Evolutionary conservation across 2,329 filamentous ascomycete genomes (phyloP).

Genomic region (Colletotrichum higginsianum): DNA sequence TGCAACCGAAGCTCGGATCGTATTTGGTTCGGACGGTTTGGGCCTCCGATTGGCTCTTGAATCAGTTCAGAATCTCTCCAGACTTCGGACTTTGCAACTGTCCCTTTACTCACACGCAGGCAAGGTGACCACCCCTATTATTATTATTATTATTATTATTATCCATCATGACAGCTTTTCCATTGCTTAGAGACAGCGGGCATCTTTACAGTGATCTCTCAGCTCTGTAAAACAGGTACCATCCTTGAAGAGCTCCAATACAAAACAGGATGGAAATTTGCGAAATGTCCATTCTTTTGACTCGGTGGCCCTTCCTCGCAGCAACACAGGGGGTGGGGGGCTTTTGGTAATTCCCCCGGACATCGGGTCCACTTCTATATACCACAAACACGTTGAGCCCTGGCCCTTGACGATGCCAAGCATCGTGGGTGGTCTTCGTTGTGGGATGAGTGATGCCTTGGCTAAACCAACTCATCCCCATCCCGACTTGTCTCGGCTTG

Average conservation of each 20-base stretch:
- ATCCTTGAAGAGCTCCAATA: not conserved
- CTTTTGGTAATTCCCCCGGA: slow-evolving; percentile 1
- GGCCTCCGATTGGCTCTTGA: slow-evolving; percentile 11
- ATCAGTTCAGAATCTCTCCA: not conserved
- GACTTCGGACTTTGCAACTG: slow-evolving; percentile 4
- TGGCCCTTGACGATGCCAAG: slow-evolving; percentile 26
- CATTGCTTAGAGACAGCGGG: not conserved
- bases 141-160: not conserved
- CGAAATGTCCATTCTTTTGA: not conserved
- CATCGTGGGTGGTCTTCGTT: slow-evolving; percentile 4
- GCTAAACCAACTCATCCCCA: not conserved
- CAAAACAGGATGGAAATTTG: slow-evolving; percentile 6
- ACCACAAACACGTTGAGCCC: slow-evolving; percentile 15
- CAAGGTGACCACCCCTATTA: too few species aligned
- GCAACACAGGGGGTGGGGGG: not conserved
- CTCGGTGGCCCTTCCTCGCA: slow-evolving; percentile 1
- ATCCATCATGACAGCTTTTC: not conserved
- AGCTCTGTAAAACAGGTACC: not conserved
- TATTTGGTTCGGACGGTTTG: slow-evolving; percentile 1
- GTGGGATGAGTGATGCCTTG: not conserved
- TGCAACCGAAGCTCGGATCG: slow-evolving; percentile 18
- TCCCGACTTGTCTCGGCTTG: not conserved
- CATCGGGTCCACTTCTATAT: slow-evolving; percentile 13
- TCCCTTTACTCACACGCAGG: not conserved
- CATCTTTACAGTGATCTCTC: not conserved